Base-by-base conservation (phyloP, 2,329 filamentous ascomycete genomes). In the Rugonectria rugulosa region DNA sequence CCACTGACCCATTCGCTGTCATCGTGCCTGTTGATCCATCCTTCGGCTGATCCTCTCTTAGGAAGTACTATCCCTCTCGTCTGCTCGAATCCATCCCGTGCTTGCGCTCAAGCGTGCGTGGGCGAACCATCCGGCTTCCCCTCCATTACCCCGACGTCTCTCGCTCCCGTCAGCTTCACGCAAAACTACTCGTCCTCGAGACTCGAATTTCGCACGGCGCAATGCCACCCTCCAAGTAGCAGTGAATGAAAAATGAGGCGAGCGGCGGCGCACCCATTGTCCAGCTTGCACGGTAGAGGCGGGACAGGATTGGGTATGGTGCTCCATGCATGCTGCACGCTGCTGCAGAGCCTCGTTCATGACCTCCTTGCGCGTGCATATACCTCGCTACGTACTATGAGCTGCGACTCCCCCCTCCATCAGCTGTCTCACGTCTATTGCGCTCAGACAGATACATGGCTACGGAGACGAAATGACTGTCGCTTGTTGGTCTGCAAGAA, bases 101-200 rank as follows among this genome's bases (percentile, higher is more conserved):
- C n/a, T n/a, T n/a, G n/a, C n/a, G n/a, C 32, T 19, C 7, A 5
- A 27, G 26, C n/a, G 19, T 19, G 17, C 9, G 50, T 27, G 14
- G 51, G 53, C 47, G 48, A 56, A 56, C 53, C 47, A 52, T 46
- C 21, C 46, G n/a, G 10, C 6, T 7, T 42, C 8, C n/a, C 41
- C 19, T 32, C 21, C 37, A 29, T 43, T 38, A 43, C 38, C 27
- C 38, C 19, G 34, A 34, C 38, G 54, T 34, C n/a, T n/a, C n/a
- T n/a, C n/a, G n/a, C n/a, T 44, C 51, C 37, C 54, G 50, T 51
- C 61, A 56, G 65, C 65, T 67, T 67, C 63, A 63, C 64, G 43
- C 46, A 52, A 66, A 40, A 50, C 56, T 32, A 67, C 57, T 67
- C 65, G 64, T 47, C 50, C 46, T 56, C 45, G 23, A 59, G 47